These are phyloP conservation scores for Xerocomus nothofagi DNA, from an alignment of 1,284 basidiomycete genomes.

Conservation along the genomic window DNA sequence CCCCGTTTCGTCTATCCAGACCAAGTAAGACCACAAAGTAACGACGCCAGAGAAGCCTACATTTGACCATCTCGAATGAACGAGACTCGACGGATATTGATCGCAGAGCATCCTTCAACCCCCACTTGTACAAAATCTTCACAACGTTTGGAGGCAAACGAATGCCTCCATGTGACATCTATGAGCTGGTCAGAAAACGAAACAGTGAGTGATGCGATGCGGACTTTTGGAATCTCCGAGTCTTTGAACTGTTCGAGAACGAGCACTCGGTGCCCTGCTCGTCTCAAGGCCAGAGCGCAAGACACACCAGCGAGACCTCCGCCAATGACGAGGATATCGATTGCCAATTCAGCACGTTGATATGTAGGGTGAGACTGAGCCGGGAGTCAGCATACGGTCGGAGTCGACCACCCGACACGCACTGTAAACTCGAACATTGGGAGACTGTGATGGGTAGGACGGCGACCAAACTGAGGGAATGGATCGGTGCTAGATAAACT, in stretches of 20 bases:
- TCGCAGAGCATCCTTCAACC: slow-evolving; percentile 41
- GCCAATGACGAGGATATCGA: slow-evolving; percentile 51
- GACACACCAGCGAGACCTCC: slow-evolving; percentile 55
- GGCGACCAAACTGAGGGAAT: neutral
- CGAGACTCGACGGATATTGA: slow-evolving; percentile 40
- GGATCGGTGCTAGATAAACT: neutral
- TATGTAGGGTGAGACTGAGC: slow-evolving; percentile 17
- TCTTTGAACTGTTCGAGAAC: slow-evolving; percentile 50
- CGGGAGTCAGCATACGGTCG: slow-evolving; percentile 1
- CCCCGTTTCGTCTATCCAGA: slow-evolving; percentile 42
- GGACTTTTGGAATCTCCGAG: slow-evolving; percentile 35
- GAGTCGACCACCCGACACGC: neutral
- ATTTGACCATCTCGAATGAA: slow-evolving; percentile 40
- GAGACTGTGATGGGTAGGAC: neutral
- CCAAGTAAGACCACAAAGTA: slow-evolving; percentile 7
- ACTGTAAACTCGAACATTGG: slow-evolving; percentile 24
- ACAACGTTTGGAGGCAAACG: slow-evolving; percentile 56
- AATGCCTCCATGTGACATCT: slow-evolving; percentile 40
- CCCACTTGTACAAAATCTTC: slow-evolving; percentile 59
- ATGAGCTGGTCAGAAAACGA: neutral
- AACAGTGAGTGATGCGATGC: slow-evolving; percentile 9
- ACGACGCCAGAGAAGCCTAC: slow-evolving; percentile 30
- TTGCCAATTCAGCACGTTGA: slow-evolving; percentile 27
- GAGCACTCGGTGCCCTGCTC: slow-evolving; percentile 54
- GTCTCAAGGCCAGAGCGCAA: slow-evolving; percentile 51